phyloP scores from a whole-genome alignment of 139 green algal genomes.

The Spirogloea muscicola region DNA sequence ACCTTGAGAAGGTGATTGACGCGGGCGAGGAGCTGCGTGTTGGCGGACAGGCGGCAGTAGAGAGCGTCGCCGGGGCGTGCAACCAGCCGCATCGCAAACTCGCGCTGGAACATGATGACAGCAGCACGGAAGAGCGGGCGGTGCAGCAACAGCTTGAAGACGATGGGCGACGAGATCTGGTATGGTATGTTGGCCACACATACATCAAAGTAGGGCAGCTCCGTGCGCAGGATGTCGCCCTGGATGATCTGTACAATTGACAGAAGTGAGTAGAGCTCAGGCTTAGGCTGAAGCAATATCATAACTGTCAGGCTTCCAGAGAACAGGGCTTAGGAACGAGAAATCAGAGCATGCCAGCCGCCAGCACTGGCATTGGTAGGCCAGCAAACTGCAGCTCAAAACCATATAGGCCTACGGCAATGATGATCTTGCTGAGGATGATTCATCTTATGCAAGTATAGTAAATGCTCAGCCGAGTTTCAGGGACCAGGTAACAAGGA shows the following conservation, averaged over 20 bases:
- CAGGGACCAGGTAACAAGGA: too few species aligned
- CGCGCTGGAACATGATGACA: conserved; percentile 98
- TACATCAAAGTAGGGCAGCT: conserved; percentile 99
- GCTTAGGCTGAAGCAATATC: too few species aligned
- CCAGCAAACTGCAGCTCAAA: too few species aligned
- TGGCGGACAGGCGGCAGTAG: conserved; percentile 82
- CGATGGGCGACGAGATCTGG: conserved; percentile 97
- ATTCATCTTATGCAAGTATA: too few species aligned
- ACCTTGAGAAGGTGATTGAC: conserved; percentile 71
- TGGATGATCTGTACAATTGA: conserved; percentile 93
- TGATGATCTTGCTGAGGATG: too few species aligned
- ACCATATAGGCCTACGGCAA: too few species aligned
- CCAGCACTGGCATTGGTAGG: too few species aligned
- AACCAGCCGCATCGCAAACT: conserved; percentile 98
- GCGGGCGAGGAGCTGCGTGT: conserved; percentile 93
- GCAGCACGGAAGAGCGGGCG: conserved; percentile 77
- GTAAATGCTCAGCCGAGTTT: too few species aligned
- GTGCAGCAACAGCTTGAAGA: conserved; percentile 96
- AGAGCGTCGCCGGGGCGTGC: conserved; percentile 77
- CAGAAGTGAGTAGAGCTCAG: too few species aligned
- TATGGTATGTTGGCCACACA: conserved; percentile 99
- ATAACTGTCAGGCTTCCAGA: too few species aligned
- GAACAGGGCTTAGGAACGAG: too few species aligned
- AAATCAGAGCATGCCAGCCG: too few species aligned
- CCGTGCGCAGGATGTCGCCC: conserved; percentile 74